Evolutionary conservation across 768 basidiomycete species (phyloP), one percentile per base, ranked within the genome.

Genomic region (Wakefieldia striispora): DNA sequence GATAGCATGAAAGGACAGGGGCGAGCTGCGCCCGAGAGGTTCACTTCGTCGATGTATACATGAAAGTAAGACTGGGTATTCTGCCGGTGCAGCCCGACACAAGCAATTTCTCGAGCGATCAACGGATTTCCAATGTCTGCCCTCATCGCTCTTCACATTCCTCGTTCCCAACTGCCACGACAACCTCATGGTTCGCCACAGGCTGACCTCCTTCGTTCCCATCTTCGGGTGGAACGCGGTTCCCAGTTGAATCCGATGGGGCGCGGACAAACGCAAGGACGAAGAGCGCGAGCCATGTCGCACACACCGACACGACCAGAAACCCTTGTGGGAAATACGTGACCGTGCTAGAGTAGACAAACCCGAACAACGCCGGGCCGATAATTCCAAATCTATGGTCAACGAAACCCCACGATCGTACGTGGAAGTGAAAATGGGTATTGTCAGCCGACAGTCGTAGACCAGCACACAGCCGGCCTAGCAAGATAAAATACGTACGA

Each of bases 321-420:
- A 94, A 82, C 3, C 81, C 77, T 34, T 79, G 75, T 3, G 92
- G 86, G 60, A 83, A 84, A 8, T 69, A 74, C 8, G 78, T 80
- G 16, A 91, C 89, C 1, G 89, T 94, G 45, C 72, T 75, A 53
- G 79, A 74, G 60, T 84, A 94, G 11, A 88, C 72, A n/a, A 83
- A 61, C 6, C 91, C 88, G 57, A 86, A 93, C 33, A 91, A 27
- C 3, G 82, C 70, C 0, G 92, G 91, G 0, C 86, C 83, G 2
- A 91, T 31, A 16, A 93, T 80, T 50, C 83, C 80, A 24, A 80
- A 70, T 62, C 85, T 88, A 63, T 51, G 47, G 4, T 23, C 43
- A 50, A 39, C 34, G 39, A 40, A 47, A 43, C 40, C 17, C n/a
- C n/a, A n/a, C n/a, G n/a, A n/a, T n/a, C n/a, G n/a, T n/a, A n/a